Evolutionary conservation across 2,329 filamentous ascomycete genomes (phyloP).

Genomic region (Colletotrichum shisoi): DNA sequence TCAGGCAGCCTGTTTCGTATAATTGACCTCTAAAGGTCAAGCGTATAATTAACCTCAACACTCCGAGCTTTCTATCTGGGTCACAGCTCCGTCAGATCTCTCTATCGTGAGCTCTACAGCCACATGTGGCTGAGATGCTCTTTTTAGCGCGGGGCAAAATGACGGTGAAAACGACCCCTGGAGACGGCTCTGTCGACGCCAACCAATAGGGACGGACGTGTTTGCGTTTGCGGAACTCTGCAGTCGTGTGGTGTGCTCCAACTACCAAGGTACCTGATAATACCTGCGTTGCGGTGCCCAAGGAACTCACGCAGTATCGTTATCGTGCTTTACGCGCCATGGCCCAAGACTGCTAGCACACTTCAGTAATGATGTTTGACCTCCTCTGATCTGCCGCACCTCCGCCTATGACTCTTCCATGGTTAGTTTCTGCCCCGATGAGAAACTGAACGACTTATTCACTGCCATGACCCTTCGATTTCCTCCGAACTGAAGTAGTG

Average conservation of each 20-base stretch:
- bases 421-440: conserved; percentile 8
- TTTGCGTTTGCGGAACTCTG: conserved; percentile 25
- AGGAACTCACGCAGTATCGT: conserved; percentile 11
- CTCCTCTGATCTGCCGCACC: conserved; percentile 17
- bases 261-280: conserved; percentile 8
- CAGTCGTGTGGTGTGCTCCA: conserved; percentile 8
- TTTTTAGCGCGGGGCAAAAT: conserved; percentile 16
- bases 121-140: conserved; percentile 8
- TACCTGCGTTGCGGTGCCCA: no score
- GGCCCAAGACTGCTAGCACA: neutral
- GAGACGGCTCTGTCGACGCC: neutral
- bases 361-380: conserved; percentile 15
- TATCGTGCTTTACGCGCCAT: conserved; percentile 23
- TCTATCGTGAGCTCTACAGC: neutral
- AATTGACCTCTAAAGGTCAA: conserved; percentile 20
- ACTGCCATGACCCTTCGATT: neutral
- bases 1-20: neutral
- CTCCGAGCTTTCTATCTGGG: neutral
- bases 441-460: neutral
- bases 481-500: neutral
- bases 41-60: conserved; percentile 7
- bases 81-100: neutral
- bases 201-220: conserved; percentile 27
- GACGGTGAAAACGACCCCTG: conserved; percentile 26
- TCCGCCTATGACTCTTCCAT: conserved; percentile 24